Base-by-base conservation (phyloP, 2,329 filamentous ascomycete species). In the Monosporascus sp. region DNA sequence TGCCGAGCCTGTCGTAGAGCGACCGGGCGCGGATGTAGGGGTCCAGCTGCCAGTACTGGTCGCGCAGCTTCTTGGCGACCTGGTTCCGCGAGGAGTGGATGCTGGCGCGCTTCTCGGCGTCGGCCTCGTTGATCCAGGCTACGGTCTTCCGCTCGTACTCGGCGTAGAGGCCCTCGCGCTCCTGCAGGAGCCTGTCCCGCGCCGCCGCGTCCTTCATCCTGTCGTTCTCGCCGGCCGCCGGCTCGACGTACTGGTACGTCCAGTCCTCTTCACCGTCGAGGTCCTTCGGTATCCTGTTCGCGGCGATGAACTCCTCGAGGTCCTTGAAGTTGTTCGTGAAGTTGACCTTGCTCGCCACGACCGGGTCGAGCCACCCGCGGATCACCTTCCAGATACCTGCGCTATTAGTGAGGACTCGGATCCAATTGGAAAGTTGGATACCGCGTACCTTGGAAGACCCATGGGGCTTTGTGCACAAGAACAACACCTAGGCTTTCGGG, bases 371-470 rank as follows among this genome's bases (percentile, higher is more conserved):
- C 94, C 94, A 99, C 61, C 92, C 91, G 59, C 85, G 86, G 68
- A 99, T 96, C 59, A 99, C 90, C 69, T 85, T 91, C 94, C 93
- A 97, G 59, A 97, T 90, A n/a, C 90, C 88, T 89, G 20, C 61
- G 63, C 3, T 69, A 64, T 73, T 9, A 73, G 72, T 47, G 74
- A 74, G 47, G 40, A 74, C 71, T 59, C 77, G 76, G 17, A 11
- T 11, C 9, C 27, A 43, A 38, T 16, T 8, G 19, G 65, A 67
- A 11, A 7, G 11, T 11, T 34, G 31, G 22, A 71, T 31, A 11
- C 4, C 27, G 11, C 77, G 52, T 71, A 87, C 90, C 87, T 77
- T 96, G 92, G 75, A 99, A 99, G 46, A 99, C 77, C 94, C 94
- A 99, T 3, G 94, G 94, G 0, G 94, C 86, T 71, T 96, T 96